A percentile compares a stretch with the other conserved stretches of the same genome.
Conservation (phyloP, 1,284 basidiomycete genomes). For the Boletus mariae region DNA sequence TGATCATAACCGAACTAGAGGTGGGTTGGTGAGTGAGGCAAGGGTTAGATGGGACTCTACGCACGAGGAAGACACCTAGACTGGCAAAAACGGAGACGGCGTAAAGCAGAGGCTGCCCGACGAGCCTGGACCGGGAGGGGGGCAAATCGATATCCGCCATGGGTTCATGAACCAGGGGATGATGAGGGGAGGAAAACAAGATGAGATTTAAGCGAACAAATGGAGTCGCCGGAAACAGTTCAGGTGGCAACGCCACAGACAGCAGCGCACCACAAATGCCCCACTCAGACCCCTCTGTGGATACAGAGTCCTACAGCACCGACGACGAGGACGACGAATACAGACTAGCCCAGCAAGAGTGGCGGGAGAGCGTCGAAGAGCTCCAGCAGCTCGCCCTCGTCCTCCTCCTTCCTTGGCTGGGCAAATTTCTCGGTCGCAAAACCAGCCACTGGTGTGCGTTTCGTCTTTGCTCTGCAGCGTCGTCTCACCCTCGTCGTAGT, state of each 20-base stretch:
- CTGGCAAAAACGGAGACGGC: constrained; percentile 82
- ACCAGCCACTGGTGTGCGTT: constrained; percentile 83
- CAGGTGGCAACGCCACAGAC: constrained; percentile 6
- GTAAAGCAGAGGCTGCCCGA: constrained; percentile 80
- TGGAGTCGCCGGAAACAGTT: constrained; percentile 11
- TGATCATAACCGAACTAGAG: constrained; percentile 88
- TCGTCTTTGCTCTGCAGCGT: constrained; percentile 5
- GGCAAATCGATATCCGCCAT: constrained; percentile 40
- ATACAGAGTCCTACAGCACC: constrained; percentile 45
- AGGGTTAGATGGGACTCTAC: constrained; percentile 24
- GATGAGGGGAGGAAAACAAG: constrained; percentile 15
- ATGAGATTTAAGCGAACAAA: constrained; percentile 2
- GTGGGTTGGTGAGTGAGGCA: constrained; percentile 13
- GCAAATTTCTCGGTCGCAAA: constrained; percentile 83
- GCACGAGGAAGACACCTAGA: constrained; percentile 83
- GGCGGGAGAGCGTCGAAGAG: constrained; percentile 87
- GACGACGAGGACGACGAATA: constrained; percentile 66
- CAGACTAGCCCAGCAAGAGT: constrained; percentile 80
- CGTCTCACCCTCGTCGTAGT: constrained; percentile 40
- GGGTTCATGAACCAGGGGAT: constrained; percentile 37
- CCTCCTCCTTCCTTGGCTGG: constrained; percentile 81
- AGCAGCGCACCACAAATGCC: constrained; percentile 32
- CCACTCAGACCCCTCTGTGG: constrained; percentile 43
- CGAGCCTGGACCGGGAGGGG: constrained; percentile 50
- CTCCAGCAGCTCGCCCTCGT: constrained; percentile 77